phyloP scores from a whole-genome alignment of 352 stramenopile species.

The Pythium folliculosum region DNA sequence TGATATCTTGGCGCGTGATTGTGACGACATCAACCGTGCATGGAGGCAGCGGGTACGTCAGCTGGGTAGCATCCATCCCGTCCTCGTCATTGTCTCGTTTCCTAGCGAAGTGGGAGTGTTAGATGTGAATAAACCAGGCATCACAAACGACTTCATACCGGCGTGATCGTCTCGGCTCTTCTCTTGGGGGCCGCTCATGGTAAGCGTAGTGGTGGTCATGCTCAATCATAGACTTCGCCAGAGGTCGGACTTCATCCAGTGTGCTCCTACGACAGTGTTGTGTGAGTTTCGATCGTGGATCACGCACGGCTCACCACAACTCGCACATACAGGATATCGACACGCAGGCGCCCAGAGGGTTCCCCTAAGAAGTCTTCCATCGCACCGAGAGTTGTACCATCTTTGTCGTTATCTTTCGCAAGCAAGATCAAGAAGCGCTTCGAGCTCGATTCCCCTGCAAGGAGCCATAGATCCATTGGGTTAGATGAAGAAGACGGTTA shows the following conservation, averaged over 20 bases:
- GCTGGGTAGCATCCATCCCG: slow-evolving; percentile 15
- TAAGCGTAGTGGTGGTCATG: slow-evolving; percentile 18
- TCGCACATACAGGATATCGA: slow-evolving; percentile 17
- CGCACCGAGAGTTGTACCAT: slow-evolving; percentile 5
- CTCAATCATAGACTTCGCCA: slow-evolving; percentile 11
- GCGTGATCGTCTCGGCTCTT: slow-evolving; percentile 8
- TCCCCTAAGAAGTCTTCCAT: slow-evolving; percentile 14
- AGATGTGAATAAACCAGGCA: neutral
- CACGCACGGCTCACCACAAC: neutral
- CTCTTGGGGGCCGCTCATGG: neutral
- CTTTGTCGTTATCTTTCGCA: slow-evolving; percentile 15
- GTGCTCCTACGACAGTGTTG: slow-evolving; percentile 1
- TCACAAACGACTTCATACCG: neutral
- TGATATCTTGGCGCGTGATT: slow-evolving; percentile 65
- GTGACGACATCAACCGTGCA: slow-evolving; percentile 76
- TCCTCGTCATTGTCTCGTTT: slow-evolving; percentile 13
- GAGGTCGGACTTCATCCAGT: slow-evolving; percentile 16
- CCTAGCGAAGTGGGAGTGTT: slow-evolving; percentile 3
- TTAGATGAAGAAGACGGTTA: neutral
- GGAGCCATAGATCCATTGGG: neutral
- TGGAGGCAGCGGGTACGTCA: slow-evolving; percentile 77
- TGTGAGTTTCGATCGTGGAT: neutral
- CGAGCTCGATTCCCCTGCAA: neutral
- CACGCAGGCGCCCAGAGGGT: neutral
- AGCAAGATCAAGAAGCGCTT: slow-evolving; percentile 21